These are phyloP conservation scores for Hortaea werneckii DNA, from an alignment of 2,329 filamentous ascomycete species.

Conservation along the genomic window DNA sequence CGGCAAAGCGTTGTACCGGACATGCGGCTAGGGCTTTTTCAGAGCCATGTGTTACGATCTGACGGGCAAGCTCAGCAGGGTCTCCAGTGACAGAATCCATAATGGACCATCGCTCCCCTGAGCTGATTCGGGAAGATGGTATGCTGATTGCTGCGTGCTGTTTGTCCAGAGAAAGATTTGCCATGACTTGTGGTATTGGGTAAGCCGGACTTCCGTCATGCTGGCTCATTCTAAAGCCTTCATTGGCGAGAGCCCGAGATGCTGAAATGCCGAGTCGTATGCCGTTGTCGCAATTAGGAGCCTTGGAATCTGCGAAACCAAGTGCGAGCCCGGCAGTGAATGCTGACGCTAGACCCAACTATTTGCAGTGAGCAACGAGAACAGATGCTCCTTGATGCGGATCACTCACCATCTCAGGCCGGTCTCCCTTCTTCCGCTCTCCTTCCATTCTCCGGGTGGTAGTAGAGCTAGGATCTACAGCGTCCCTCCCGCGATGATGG, in stretches of 20 bases:
- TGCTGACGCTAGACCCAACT: slow-evolving; percentile 21
- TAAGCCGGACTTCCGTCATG: slow-evolving; percentile 19
- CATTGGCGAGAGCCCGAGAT: slow-evolving; percentile 14
- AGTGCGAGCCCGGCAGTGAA: slow-evolving; percentile 26
- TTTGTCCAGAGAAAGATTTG: slow-evolving; percentile 14
- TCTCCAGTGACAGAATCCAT: slow-evolving; percentile 24
- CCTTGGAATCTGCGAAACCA: slow-evolving; percentile 21
- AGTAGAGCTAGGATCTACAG: slow-evolving; percentile 24
- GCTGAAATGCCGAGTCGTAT: slow-evolving; percentile 22
- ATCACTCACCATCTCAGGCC: slow-evolving; percentile 1
- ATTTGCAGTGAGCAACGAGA: slow-evolving; percentile 2
- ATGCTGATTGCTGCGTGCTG: slow-evolving; percentile 19
- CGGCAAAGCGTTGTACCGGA: slow-evolving; percentile 18
- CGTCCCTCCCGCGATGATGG: slow-evolving; percentile 25
- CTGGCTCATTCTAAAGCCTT: slow-evolving; percentile 17
- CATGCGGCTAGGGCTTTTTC: slow-evolving; percentile 22
- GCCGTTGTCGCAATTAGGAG: slow-evolving; percentile 19
- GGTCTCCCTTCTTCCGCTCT: background rate
- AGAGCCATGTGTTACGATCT: slow-evolving; percentile 21
- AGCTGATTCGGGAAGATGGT: slow-evolving; percentile 22
- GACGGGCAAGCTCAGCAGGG: slow-evolving; percentile 22
- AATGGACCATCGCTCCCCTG: slow-evolving; percentile 25
- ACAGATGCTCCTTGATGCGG: background rate
- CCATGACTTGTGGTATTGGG: slow-evolving; percentile 17
- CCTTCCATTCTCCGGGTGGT: slow-evolving; percentile 19